Conservation (phyloP, 2,329 filamentous ascomycete genomes). For the Akanthomyces lecanii region DNA sequence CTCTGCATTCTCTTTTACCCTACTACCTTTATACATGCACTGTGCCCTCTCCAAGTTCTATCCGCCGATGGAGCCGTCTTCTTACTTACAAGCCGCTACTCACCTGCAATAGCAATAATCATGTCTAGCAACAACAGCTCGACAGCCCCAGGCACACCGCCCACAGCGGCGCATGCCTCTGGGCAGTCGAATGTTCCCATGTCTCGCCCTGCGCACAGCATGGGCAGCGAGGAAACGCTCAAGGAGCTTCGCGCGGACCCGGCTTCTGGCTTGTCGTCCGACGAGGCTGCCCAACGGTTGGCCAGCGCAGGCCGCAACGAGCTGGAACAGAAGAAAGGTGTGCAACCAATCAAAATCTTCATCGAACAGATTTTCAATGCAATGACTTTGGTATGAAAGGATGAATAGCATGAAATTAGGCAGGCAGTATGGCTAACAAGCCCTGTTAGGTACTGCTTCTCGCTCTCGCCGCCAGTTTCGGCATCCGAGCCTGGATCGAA, state of each 20-base stretch:
- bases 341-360: conserved; percentile 55
- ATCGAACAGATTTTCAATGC: conserved; percentile 55
- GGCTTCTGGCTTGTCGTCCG: conserved; percentile 49
- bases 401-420: too few species aligned
- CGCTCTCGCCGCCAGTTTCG: conserved; percentile 52
- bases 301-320: conserved; percentile 56
- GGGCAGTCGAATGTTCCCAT: conserved; percentile 38
- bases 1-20: background rate
- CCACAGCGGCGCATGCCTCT: conserved; percentile 25
- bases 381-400: conserved; percentile 45
- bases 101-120: background rate
- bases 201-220: conserved; percentile 50
- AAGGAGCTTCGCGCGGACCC: conserved; percentile 49
- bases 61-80: background rate
- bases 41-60: background rate
- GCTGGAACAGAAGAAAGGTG: conserved; percentile 42
- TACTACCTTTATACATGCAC: background rate
- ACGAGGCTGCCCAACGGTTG: conserved; percentile 48
- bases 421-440: background rate
- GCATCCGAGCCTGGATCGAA: conserved; percentile 49
- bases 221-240: conserved; percentile 8
- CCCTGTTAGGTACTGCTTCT: conserved; percentile 46
- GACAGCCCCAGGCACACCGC: background rate
- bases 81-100: background rate
- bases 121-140: conserved; percentile 13